phyloP scores from a whole-genome alignment of 2,329 filamentous ascomycete species.

The Pseudohalonectria lignicola region DNA sequence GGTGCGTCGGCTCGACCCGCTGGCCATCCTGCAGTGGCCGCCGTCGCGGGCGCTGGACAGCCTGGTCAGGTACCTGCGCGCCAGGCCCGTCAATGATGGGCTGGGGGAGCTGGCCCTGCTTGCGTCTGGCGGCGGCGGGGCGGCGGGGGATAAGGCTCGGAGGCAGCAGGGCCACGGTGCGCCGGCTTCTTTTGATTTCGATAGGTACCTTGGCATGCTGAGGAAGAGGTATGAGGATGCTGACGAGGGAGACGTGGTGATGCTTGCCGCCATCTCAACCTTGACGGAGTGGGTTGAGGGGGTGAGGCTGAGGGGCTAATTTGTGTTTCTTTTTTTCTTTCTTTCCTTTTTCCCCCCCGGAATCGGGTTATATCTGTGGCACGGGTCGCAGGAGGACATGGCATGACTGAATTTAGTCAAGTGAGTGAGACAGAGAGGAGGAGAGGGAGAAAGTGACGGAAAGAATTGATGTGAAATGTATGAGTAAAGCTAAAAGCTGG shows the following conservation, averaged over 20 bases:
- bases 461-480: too few species aligned
- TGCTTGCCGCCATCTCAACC: not conserved
- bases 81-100: slow-evolving; percentile 1
- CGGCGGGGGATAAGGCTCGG: not conserved
- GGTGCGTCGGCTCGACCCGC: not conserved
- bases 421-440: too few species aligned
- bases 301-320: not conserved
- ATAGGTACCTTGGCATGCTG: slow-evolving; percentile 2
- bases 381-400: too few species aligned
- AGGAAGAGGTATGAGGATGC: slow-evolving; percentile 2
- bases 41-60: not conserved
- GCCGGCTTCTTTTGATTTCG: slow-evolving; percentile 1
- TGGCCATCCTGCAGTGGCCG: not conserved
- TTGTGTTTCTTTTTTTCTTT: not conserved
- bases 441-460: too few species aligned
- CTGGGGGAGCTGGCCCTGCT: not conserved
- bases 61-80: not conserved
- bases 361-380: too few species aligned
- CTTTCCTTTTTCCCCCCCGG: not conserved
- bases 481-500: too few species aligned
- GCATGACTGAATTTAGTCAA: too few species aligned
- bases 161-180: too few species aligned
- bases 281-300: slow-evolving; percentile 1
- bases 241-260: slow-evolving; percentile 1
- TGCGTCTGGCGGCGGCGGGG: not conserved